phyloP scores from a whole-genome alignment of 352 stramenopile species.

The Thraustochytrium striatum region DNA sequence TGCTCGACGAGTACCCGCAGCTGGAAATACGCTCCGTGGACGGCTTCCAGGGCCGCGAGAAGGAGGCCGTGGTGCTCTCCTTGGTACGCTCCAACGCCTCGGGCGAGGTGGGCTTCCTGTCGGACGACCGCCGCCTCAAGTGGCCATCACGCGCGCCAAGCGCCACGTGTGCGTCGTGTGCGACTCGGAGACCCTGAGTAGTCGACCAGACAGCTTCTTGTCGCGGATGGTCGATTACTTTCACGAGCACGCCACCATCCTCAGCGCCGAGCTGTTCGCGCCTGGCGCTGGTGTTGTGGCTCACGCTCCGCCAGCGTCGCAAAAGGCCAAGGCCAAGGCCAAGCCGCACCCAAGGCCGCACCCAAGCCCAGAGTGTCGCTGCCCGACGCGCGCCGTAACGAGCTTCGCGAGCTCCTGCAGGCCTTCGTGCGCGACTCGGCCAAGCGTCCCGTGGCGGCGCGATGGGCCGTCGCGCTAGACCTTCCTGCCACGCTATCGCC shows the following conservation, averaged over 20 bases:
- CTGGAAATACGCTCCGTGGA: constrained; percentile 89
- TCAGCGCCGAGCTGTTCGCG: too few relatives aligned
- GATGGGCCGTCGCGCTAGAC: not conserved
- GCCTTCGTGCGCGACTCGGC: not conserved
- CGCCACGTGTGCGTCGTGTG: constrained; percentile 88
- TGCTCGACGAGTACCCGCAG: constrained; percentile 66
- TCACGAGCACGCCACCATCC: constrained; percentile 83
- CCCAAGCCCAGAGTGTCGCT: not conserved
- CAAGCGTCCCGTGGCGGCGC: too few relatives aligned
- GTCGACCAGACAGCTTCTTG: constrained; percentile 76
- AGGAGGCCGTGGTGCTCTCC: constrained; percentile 95
- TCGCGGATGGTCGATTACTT: constrained; percentile 81
- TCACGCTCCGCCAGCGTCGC: not conserved
- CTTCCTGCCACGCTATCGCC: not conserved
- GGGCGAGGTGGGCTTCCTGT: constrained; percentile 88
- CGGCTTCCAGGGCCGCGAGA: constrained; percentile 90
- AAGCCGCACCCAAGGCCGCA: not conserved
- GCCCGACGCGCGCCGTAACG: not conserved
- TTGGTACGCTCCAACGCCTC: constrained; percentile 86
- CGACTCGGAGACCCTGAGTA: constrained; percentile 60
- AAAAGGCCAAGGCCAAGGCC: not conserved
- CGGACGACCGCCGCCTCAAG: constrained; percentile 94
- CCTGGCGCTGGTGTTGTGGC: too few relatives aligned
- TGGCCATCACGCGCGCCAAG: constrained; percentile 91
- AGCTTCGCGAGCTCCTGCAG: not conserved